Evolutionary conservation across 1,284 basidiomycete genomes (phyloP), one percentile per base, ranked within the genome.

Genomic region (Quambalaria eucalypti): DNA sequence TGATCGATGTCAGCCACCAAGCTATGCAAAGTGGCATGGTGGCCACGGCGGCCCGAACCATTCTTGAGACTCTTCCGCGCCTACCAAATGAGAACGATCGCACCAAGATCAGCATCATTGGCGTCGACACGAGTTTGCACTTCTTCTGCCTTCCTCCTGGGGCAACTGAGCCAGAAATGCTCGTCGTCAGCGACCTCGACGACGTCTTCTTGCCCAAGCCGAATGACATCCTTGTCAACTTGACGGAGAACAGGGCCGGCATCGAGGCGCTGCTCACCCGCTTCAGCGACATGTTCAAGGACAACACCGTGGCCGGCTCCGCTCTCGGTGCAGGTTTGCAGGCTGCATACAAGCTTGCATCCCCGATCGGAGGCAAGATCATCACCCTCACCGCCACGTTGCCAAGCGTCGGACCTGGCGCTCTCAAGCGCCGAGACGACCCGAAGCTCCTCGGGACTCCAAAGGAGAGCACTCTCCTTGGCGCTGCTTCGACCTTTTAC

Each of bases 171-270:
- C 85, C 90, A 1, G 84, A 85, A 16, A 96, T 98, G 91, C 83
- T 98, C 38, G 93, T 98, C 42, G 91, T 99, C 5, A 90, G 90
- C 5, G 95, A 99, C 74, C 82, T 93, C 44, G 88, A 95, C 49
- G 95, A 98, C 68, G 90, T 97, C 57, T 99, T 97, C 82, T 80
- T 98, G 25, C 95, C 95, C 19, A 93, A 95, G 78, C 93, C 95
- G 1, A 89, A 85, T 55, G 93, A 98, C 76, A 81, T 98, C 23
- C 85, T 97, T 26, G 86, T 98, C 70, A 98, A 97, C 79, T 80
- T 98, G 60, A 82, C 84, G 21, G 95, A 98, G 78, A 83, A 86
- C 25, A 83, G 89, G 40, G 80, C 84, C 0, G 85, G 87, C 2
- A 78, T 98, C 50, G 93, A 97, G 76, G 79, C 81, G 25, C 82